Evolutionary conservation across 164 flowering plant genomes (phyloP), one percentile per base, ranked within the genome.

Genomic region (Euptelea pleiosperma): DNA sequence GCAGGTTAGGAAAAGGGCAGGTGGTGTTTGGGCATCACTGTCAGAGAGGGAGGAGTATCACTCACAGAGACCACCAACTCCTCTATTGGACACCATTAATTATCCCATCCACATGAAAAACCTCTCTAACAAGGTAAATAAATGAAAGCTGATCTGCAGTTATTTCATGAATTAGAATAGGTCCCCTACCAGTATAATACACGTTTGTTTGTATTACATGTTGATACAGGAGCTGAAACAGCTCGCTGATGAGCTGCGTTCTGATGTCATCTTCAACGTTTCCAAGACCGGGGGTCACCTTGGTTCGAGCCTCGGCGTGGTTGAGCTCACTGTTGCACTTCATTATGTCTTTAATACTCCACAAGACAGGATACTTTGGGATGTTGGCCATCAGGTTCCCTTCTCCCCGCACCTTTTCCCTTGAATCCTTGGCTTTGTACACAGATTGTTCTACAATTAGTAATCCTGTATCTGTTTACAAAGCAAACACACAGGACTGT

Each of bases 31-130:
- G 58, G 93, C 91, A 61, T 78, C 94, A 45, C 71, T 87, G 22
- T 73, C 93, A 19, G 98, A 89, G 63, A 77, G 55, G 1, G 97
- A 77, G 34, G 96, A 92, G 37, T 89, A 89, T 68, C 73, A 80
- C 55, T 76, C 97, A 24, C 77, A 77, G 62, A 86, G 84, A 62
- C 98, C 98, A 18, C 84, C 98, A 21, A 92, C 96, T 60, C 98
- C 98, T 60, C 84, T 92, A 2, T 65, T 92, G 78, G 98, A 92
- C 81, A 89, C 98, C 55, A 75, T 92, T 53, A 89, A 92, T 66
- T 89, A 84, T 74, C 98, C 98, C 53, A 84, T 89, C 60, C 98
- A 93, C 73, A 87, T 93, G 98, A 93, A 93, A 74, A 93, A 93
- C 65, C 87, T 93, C 4, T 89, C 98, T 19, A 30, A 71, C 14